These are phyloP conservation scores for Zizania latifolia DNA, from an alignment of 176 grass and related monocot genomes.

Conservation along the genomic window DNA sequence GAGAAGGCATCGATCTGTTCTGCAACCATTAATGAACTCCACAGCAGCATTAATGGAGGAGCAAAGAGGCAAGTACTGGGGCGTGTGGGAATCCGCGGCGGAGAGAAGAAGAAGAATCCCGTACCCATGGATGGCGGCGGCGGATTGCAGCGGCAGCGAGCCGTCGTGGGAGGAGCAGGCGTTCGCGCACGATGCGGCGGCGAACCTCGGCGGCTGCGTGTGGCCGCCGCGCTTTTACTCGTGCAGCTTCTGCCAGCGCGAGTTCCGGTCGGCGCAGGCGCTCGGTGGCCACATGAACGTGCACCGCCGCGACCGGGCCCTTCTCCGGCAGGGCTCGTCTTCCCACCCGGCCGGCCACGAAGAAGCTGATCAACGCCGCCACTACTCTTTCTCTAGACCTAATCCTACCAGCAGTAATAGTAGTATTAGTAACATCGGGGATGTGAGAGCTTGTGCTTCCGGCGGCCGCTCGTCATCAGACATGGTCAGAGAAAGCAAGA, in stretches of 20 bases:
- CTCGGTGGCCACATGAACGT: slow-evolving; percentile 99
- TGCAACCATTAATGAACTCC: not conserved
- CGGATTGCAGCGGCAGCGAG: not conserved
- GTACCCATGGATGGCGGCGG: not conserved
- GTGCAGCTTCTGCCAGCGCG: slow-evolving; percentile 80
- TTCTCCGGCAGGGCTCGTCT: slow-evolving; percentile 36
- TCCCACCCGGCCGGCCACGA: slow-evolving; percentile 1
- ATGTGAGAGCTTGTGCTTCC: not conserved
- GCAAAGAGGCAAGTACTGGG: slow-evolving; percentile 14
- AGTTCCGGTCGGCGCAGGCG: slow-evolving; percentile 91
- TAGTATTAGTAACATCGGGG: not conserved
- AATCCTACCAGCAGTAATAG: not conserved
- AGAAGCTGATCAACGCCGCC: not conserved
- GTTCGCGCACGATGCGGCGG: slow-evolving; percentile 63
- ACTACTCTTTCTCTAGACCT: slow-evolving; percentile 28
- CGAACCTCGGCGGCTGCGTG: slow-evolving; percentile 47
- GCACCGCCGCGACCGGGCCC: slow-evolving; percentile 76
- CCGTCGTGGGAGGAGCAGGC: slow-evolving; percentile 86
- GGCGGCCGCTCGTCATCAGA: slow-evolving; percentile 23
- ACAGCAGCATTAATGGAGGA: slow-evolving; percentile 35
- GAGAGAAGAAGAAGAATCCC: not conserved
- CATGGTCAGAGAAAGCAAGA: slow-evolving; percentile 33
- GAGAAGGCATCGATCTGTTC: not conserved
- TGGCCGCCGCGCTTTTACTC: slow-evolving; percentile 91
- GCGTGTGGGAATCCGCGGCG: slow-evolving; percentile 3